These are phyloP conservation scores for Prunella vulgaris DNA, from an alignment of 257 asterid genomes.

Conservation along the genomic window DNA sequence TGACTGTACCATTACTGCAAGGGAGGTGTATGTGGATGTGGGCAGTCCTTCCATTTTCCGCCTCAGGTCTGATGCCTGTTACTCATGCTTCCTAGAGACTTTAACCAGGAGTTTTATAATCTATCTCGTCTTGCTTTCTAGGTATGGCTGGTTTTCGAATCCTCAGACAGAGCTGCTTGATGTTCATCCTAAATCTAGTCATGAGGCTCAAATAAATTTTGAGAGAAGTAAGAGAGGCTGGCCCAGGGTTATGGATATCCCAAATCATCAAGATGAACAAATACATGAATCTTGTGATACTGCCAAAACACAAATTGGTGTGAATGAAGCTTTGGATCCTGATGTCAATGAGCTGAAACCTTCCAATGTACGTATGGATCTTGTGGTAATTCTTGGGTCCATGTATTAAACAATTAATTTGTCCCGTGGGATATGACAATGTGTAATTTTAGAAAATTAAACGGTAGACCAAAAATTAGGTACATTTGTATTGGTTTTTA, in stretches of 20 bases:
- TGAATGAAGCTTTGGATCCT: slow-evolving; percentile 29
- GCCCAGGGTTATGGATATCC: slow-evolving; percentile 23
- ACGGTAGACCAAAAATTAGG: neutral
- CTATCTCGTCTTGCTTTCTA: slow-evolving; percentile 27
- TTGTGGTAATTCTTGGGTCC: slow-evolving; percentile 37
- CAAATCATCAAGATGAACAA: slow-evolving; percentile 23
- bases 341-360: slow-evolving; percentile 34
- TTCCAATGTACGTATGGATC: slow-evolving; percentile 20
- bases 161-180: slow-evolving; percentile 31
- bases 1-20: slow-evolving; percentile 50
- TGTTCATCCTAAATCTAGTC: slow-evolving; percentile 29
- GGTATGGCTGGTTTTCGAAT: slow-evolving; percentile 76
- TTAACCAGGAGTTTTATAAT: neutral
- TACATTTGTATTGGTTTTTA: neutral
- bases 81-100: slow-evolving; percentile 9
- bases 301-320: slow-evolving; percentile 19
- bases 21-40: slow-evolving; percentile 59
- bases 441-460: slow-evolving; percentile 7
- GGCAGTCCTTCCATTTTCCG: slow-evolving; percentile 70
- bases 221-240: slow-evolving; percentile 27
- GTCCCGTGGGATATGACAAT: neutral
- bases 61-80: slow-evolving; percentile 52
- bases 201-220: slow-evolving; percentile 30
- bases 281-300: slow-evolving; percentile 29
- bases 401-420: neutral